Percentiles rank a stretch among this genome's conserved stretches.
Conservation (phyloP, 371 early-diverging fungal species). For the Mortierella sp. region DNA sequence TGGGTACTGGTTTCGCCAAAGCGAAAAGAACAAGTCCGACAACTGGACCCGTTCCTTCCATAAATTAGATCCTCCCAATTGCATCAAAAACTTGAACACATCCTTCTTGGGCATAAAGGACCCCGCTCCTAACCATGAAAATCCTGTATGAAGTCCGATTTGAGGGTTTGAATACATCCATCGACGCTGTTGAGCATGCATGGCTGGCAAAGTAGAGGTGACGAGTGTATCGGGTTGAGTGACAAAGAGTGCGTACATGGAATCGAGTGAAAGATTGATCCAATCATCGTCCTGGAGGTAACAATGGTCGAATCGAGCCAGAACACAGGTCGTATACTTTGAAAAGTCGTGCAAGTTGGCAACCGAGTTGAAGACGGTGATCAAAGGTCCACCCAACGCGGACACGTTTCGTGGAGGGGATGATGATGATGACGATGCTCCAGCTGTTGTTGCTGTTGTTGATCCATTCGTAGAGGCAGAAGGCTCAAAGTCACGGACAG, state of each 20-base stretch:
- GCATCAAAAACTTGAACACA: conserved; percentile 61
- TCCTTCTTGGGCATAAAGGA: conserved; percentile 62
- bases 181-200: conserved; percentile 61
- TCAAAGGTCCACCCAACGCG: conserved; percentile 12
- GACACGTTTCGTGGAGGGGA: not conserved
- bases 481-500: conserved; percentile 20
- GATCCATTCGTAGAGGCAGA: not conserved
- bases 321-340: conserved; percentile 67
- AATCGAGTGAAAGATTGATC: conserved; percentile 63
- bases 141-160: conserved; percentile 66
- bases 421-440: not conserved
- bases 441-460: not conserved
- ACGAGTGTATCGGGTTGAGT: conserved; percentile 63
- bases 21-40: conserved; percentile 67
- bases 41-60: conserved; percentile 62
- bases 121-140: conserved; percentile 68
- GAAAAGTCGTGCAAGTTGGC: conserved; percentile 65
- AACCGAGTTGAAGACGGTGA: conserved; percentile 58
- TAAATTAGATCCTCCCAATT: conserved; percentile 68
- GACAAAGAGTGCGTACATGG: conserved; percentile 65
- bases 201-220: conserved; percentile 65
- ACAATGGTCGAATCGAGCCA: conserved; percentile 67
- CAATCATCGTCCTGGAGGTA: conserved; percentile 73
- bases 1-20: conserved; percentile 76
- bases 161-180: conserved; percentile 65